Evolutionary conservation across 192 early-diverging fungal genomes (phyloP), one percentile per base, ranked within the genome.

Genomic region (Dimargaris cristalligena): DNA sequence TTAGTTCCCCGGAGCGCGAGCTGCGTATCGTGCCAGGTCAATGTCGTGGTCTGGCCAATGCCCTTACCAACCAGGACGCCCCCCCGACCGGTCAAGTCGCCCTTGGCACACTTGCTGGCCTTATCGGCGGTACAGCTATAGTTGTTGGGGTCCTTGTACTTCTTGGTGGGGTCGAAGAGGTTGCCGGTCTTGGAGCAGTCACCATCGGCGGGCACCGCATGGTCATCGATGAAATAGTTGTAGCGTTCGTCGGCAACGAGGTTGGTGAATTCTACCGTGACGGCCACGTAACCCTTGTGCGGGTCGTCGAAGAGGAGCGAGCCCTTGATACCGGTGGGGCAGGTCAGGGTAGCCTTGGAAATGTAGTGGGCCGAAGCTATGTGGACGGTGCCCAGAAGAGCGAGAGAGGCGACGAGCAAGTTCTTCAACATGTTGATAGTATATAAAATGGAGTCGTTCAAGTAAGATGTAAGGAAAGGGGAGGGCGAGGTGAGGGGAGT

Each of bases 111-210:
- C 9, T 6, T 48, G 9, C 6, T 14, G 22, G n/a, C 4, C 9
- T 14, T 22, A 4, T 23, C 47, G 23, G 47, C 23, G 4, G 4
- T 23, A 48, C 47, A 48, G 13, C 13, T 13, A 23, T 48, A 48
- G 20, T 4, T 48, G 22, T 23, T n/a, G 22, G 47, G 47, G 47
- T 48, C 22, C 13, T 4, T 23, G 23, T 13, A 48, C 23, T 13
- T 4, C 13, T n/a, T n/a, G 4, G 4, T 22, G 47, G 47, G 47
- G n/a, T 48, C 47, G n/a, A 22, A 48, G 13, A 48, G 13, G 47
- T n/a, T 22, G 47, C 47, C 47, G 47, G 47, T 13, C 47, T 48
- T 48, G 47, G 47, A 13, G n/a, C 47, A 48, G 23, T 48, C 47
- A 4, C n/a, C n/a, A 48, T 4, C n/a, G 20, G 13, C 47, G 6